phyloP scores from a whole-genome alignment of 345 rosid species.

The Capsella bursapastoris region DNA sequence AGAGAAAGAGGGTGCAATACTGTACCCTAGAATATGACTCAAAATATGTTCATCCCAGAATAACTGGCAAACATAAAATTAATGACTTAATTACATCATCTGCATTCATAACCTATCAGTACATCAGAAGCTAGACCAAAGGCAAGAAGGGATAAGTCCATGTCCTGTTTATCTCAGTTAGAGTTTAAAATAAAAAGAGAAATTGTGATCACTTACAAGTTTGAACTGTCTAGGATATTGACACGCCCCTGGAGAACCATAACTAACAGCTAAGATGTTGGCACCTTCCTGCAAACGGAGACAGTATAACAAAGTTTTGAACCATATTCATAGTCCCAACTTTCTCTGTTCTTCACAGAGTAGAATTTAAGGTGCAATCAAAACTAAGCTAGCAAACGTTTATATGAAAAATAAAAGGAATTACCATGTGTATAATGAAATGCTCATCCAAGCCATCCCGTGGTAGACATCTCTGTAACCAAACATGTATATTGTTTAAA shows the following conservation, averaged over 20 bases:
- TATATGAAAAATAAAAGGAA: neutral
- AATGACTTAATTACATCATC: neutral
- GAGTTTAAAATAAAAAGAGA: conserved; percentile 2
- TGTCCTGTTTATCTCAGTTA: neutral
- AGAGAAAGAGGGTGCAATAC: neutral
- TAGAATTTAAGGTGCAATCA: neutral
- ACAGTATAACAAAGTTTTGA: conserved; percentile 6
- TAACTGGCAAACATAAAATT: neutral
- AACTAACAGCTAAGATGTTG: conserved; percentile 79
- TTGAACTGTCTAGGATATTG: conserved; percentile 74
- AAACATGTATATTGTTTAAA: conserved; percentile 11
- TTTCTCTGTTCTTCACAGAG: conserved; percentile 5
- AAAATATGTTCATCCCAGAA: neutral
- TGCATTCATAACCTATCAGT: neutral
- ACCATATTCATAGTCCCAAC: neutral
- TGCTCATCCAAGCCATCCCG: conserved; percentile 85
- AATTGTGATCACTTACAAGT: conserved; percentile 57
- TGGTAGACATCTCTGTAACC: conserved; percentile 84
- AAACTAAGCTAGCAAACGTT: conserved; percentile 11
- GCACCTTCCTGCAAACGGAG: conserved; percentile 68
- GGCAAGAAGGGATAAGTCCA: neutral
- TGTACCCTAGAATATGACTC: neutral
- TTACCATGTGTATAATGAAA: conserved; percentile 87
- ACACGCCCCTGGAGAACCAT: conserved; percentile 83
- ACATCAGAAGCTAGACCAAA: conserved; percentile 9